Evolutionary conservation across 192 early-diverging fungal species (phyloP).

Genomic region (Umbelopsis sp.): DNA sequence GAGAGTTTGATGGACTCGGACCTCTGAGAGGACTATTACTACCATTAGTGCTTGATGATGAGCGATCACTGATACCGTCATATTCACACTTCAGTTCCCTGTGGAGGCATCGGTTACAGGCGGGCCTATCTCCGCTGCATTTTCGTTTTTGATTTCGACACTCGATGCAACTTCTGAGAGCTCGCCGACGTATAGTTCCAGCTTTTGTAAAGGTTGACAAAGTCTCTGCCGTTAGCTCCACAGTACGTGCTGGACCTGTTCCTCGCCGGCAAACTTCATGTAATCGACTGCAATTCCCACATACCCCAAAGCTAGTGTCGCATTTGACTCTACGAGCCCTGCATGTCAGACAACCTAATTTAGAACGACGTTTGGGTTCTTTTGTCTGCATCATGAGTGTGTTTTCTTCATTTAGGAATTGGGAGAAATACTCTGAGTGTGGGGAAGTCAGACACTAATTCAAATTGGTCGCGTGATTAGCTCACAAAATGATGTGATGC

Average conservation of each 20-base stretch:
- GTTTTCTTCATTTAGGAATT: neutral
- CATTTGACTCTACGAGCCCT: slow-evolving; percentile 15
- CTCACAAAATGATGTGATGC: neutral
- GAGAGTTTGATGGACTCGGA: neutral
- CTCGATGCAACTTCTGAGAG: neutral
- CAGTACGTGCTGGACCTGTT: neutral
- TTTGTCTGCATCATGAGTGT: neutral
- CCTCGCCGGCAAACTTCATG: slow-evolving; percentile 12
- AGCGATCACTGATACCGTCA: neutral
- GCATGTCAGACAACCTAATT: slow-evolving; percentile 3
- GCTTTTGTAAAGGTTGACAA: slow-evolving; percentile 4
- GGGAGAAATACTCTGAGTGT: neutral
- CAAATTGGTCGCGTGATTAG: neutral
- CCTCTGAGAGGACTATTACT: neutral
- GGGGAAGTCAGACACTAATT: no score
- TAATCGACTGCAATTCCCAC: slow-evolving; percentile 14
- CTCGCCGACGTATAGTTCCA: neutral
- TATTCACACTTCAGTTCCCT: neutral
- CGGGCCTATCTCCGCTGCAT: slow-evolving; percentile 10
- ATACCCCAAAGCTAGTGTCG: slow-evolving; percentile 6
- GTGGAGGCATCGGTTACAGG: neutral
- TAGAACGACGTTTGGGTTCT: neutral
- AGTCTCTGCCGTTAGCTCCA: neutral
- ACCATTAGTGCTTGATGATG: neutral
- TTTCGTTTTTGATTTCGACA: slow-evolving; percentile 13